Evolutionary conservation across 2,329 filamentous ascomycete genomes (phyloP), one percentile per base, ranked within the genome.

Genomic region (Trichoderma sp.): DNA sequence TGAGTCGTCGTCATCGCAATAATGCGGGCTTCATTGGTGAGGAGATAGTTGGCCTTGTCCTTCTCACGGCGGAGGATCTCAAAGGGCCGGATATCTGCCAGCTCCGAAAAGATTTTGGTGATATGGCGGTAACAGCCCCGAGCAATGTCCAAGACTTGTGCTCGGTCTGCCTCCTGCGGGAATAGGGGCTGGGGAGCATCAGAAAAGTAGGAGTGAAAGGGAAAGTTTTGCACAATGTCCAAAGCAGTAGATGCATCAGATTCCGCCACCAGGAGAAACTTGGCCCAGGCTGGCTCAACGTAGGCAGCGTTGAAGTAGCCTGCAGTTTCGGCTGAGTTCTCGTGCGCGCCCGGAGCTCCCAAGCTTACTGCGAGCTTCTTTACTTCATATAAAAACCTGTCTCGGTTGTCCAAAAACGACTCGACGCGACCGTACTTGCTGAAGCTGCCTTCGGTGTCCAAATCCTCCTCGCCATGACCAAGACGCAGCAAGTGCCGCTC

Each of bases 1-100:
- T 99, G 95, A 0, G 96, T 99, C 4, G 94, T 96, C 19, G 95
- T 99, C 96, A 99, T 99, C 68, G 95, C 96, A 71, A 99, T 90
- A 70, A 99, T 95, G 39, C 95, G 90, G n/a, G 96, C 96, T 79
- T 98, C 94, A 74, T 93, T 97, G 6, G 93, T 91, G 37, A 99
- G 86, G 6, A 99, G 87, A 75, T 99, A 99, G 78, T 98, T 98
- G 61, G 94, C 91, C 81, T 96, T 97, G 77, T 99, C 95, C 39
- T 92, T 89, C 71, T 94, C 92, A 66, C 91, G 90, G 61, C 93
- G 89, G 67, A 99, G 81, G 60, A 99, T 94, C 80, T 99, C 95
- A 75, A 99, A 99, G 0, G 95, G 96, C 72, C 94, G 87, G 54
- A 97, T 94, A 76, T 98, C 94, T 71, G 94, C 93, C 57, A 99